phyloP scores from a whole-genome alignment of 129 eudicot genomes.

The Lactuca saligna region DNA sequence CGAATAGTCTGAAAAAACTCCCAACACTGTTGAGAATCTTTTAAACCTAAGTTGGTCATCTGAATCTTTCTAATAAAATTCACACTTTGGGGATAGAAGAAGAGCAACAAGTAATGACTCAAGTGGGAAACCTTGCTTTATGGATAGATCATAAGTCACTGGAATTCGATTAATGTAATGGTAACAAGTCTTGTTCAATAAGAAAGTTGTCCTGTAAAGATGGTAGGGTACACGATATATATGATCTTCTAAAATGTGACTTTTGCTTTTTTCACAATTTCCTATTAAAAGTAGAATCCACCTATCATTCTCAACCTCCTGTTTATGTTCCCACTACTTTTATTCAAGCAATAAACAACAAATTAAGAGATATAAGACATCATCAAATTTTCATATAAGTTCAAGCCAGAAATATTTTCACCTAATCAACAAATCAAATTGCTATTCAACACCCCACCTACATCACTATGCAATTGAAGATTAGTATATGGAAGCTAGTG shows the following conservation, averaged over 20 bases:
- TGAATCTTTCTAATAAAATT: conserved; percentile 26
- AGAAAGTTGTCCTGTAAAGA: conserved; percentile 36
- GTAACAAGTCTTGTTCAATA: conserved; percentile 42
- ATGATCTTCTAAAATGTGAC: conserved; percentile 44
- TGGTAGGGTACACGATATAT: conserved; percentile 33
- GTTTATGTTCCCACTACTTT: conserved; percentile 44
- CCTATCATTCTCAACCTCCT: conserved; percentile 43
- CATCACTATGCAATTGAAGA: not conserved
- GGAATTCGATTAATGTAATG: conserved; percentile 32
- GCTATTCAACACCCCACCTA: conserved; percentile 15
- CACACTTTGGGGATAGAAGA: conserved; percentile 21
- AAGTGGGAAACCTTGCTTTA: conserved; percentile 38
- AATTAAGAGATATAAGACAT: conserved; percentile 24
- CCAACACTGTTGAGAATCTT: conserved; percentile 6
- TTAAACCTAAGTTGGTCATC: conserved; percentile 28
- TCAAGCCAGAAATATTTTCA: conserved; percentile 29
- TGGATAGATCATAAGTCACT: conserved; percentile 34
- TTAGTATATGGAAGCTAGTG: conserved; percentile 2
- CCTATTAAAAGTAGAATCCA: conserved; percentile 36
- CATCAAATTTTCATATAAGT: conserved; percentile 8
- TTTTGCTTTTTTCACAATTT: conserved; percentile 29
- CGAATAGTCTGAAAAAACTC: not conserved
- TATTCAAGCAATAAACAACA: conserved; percentile 37
- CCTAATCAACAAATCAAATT: conserved; percentile 40
- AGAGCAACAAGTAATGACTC: conserved; percentile 28